Evolutionary conservation across 352 stramenopile genomes (phyloP).

Genomic region (Pythium sp.): DNA sequence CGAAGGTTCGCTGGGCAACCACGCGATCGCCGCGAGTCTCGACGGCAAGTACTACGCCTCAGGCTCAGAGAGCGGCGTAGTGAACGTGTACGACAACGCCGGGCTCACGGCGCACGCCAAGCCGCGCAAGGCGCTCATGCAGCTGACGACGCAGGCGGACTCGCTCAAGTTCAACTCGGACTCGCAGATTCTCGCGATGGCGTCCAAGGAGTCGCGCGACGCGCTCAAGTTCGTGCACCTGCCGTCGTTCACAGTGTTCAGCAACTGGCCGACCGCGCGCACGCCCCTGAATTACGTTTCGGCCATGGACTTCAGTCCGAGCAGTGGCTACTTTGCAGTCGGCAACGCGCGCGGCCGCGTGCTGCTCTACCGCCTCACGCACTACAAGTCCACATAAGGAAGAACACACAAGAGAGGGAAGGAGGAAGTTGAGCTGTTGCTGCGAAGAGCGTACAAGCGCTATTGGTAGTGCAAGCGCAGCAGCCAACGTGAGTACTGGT

Average conservation of each 20-base stretch:
- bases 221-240: constrained; percentile 95
- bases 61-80: constrained; percentile 95
- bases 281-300: constrained; percentile 97
- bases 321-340: constrained; percentile 92
- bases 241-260: constrained; percentile 93
- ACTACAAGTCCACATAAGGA: constrained; percentile 89
- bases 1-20: constrained; percentile 84
- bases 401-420: background rate
- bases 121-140: constrained; percentile 96
- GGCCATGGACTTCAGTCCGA: constrained; percentile 94
- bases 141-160: constrained; percentile 92
- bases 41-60: constrained; percentile 86
- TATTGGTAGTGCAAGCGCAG: background rate
- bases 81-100: constrained; percentile 95
- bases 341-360: constrained; percentile 97
- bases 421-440: background rate
- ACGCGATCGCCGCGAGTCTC: constrained; percentile 67
- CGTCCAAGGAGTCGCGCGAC: constrained; percentile 89
- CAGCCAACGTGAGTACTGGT: background rate
- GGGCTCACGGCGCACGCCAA: constrained; percentile 43
- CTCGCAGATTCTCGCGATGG: constrained; percentile 94
- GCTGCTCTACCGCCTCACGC: constrained; percentile 94
- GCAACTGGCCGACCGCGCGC: constrained; percentile 96
- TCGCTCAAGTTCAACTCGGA: constrained; percentile 91
- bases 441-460: background rate